Evolutionary conservation across 164 flowering plant genomes (phyloP), one percentile per base, ranked within the genome.

Genomic region (Aristolochia contorta): DNA sequence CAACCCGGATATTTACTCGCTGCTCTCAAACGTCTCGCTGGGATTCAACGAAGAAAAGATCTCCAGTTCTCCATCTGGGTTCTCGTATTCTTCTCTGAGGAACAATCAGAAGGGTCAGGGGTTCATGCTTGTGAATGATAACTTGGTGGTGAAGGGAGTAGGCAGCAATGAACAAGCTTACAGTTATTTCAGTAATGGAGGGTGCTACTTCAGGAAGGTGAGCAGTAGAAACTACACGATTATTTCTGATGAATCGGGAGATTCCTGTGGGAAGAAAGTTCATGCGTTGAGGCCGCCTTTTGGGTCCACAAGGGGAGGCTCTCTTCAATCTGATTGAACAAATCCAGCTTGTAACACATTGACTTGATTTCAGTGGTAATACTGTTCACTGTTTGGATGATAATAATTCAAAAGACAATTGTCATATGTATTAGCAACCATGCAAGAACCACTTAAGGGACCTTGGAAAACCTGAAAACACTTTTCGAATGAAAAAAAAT

Each of bases 191-290:
- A 70, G 75, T 47, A 61, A 54, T 47, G 25, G 62, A 0, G 76
- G 32, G 18, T 89, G 98, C 71, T 89, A 83, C 74, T 78, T 71
- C 23, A 81, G 94, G 79, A 82, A 86, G 67, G 71, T 87, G 47
- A 85, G 95, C 72, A 85, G 87, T 79, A 77, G 74, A 5, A 92
- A 92, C 73, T 84, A 84, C 80, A 82, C 84, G 23, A 77, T 89
- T 66, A 75, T 84, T 48, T 65, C 81, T 65, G 89, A 92, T 66
- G 30, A 74, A 41, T 71, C 64, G 19, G 65, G 67, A 54, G 64
- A 67, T 7, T 48, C 25, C 20, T 84, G 96, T 41, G 46, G 53
- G 13, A 55, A 54, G 45, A 60, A 46, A 23, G 19, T 20, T 16
- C 22, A 10, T n/a, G 37, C 43, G 51, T 33, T 33, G 56, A 5